Evolutionary conservation across 768 basidiomycete species (phyloP).

Genomic region (Leccinellum albellum): DNA sequence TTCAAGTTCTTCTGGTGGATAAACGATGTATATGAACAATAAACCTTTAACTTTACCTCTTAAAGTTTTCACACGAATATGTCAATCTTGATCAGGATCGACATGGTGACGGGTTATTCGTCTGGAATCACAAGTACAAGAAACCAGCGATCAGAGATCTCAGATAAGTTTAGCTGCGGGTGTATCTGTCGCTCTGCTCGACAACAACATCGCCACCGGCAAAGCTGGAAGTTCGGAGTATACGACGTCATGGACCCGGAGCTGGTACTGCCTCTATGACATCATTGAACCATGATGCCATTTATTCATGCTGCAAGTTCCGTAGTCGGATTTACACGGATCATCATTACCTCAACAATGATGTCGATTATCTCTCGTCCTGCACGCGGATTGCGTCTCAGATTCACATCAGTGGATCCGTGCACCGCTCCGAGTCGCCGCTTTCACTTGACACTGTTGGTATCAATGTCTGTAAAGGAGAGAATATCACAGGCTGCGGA

Average conservation of each 20-base stretch:
- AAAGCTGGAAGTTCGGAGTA: neutral
- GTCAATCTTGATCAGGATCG: neutral
- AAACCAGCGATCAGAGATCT: neutral
- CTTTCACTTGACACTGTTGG: slow-evolving; percentile 31
- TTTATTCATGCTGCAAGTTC: neutral
- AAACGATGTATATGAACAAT: neutral
- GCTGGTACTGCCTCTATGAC: slow-evolving; percentile 1
- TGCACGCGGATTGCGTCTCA: neutral
- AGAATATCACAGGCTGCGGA: slow-evolving; percentile 37
- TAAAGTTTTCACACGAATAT: neutral
- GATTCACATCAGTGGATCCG: neutral
- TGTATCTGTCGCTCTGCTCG: neutral
- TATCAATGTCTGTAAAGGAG: slow-evolving; percentile 36
- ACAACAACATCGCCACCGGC: neutral
- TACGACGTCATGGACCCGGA: slow-evolving; percentile 4
- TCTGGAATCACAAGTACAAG: neutral
- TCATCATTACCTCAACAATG: neutral
- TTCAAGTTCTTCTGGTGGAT: neutral
- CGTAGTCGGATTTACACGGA: neutral
- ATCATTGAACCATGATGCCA: too few relatives aligned
- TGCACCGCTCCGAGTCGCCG: slow-evolving; percentile 14
- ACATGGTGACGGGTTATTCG: neutral
- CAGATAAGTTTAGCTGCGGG: neutral
- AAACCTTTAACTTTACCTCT: neutral
- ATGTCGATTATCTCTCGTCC: neutral